phyloP scores from a whole-genome alignment of 768 basidiomycete species.

The Tricholomella constricta region DNA sequence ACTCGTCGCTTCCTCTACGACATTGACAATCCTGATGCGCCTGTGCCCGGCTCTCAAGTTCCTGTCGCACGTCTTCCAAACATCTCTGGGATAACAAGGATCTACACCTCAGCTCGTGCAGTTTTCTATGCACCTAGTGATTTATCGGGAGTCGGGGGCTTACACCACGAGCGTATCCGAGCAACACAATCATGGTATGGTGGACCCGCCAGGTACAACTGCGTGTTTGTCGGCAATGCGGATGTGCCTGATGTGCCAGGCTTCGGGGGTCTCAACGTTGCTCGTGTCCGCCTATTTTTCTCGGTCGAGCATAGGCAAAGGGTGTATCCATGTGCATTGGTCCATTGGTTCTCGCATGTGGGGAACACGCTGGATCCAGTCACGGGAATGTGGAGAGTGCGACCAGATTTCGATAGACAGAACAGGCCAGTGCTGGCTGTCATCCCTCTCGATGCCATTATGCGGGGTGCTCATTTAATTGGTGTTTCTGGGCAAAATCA shows the following conservation, averaged over 20 bases:
- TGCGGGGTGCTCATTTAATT: constrained; percentile 30
- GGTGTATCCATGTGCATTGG: constrained; percentile 17
- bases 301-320: background rate
- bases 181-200: constrained; percentile 27
- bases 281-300: constrained; percentile 1
- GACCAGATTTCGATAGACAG: constrained; percentile 23
- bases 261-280: constrained; percentile 1
- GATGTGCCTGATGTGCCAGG: background rate
- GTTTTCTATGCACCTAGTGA: no score
- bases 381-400: constrained; percentile 30
- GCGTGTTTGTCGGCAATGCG: background rate
- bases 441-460: constrained; percentile 30
- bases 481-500: constrained; percentile 22
- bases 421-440: constrained; percentile 4
- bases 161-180: constrained; percentile 26
- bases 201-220: no score
- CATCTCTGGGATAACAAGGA: background rate
- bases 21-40: constrained; percentile 19
- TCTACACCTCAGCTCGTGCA: constrained; percentile 29
- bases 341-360: constrained; percentile 26
- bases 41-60: constrained; percentile 4
- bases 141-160: constrained; percentile 18
- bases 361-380: constrained; percentile 19
- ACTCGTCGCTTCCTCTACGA: constrained; percentile 29
- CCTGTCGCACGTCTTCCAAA: constrained; percentile 14